phyloP scores from a whole-genome alignment of 345 rosid species.

The Linum tenue region DNA sequence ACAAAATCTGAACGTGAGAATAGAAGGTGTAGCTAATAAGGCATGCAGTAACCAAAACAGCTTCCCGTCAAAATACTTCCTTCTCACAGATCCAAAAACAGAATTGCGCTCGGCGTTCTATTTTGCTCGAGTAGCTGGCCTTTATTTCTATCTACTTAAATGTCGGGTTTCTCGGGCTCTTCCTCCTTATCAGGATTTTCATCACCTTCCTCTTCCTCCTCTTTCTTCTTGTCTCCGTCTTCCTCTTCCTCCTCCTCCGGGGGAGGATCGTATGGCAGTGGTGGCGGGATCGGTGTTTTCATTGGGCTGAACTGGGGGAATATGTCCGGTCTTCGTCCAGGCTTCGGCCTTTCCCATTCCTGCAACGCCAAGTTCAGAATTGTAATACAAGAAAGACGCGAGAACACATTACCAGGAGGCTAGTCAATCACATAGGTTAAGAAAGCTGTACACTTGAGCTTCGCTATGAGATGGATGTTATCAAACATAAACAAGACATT shows the following conservation, averaged over 20 bases:
- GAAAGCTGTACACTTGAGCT: too few species aligned
- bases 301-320: slow-evolving; percentile 70
- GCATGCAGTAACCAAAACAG: slow-evolving; percentile 1
- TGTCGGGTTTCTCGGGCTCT: slow-evolving; percentile 20
- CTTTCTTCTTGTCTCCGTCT: slow-evolving; percentile 45
- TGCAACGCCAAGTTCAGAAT: slow-evolving; percentile 15
- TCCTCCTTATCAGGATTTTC: slow-evolving; percentile 43
- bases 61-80: slow-evolving; percentile 5
- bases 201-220: slow-evolving; percentile 38
- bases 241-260: slow-evolving; percentile 69
- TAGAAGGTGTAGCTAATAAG: too few species aligned
- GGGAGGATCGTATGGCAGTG: slow-evolving; percentile 66
- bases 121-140: background rate
- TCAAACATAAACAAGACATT: too few species aligned
- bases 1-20: too few species aligned
- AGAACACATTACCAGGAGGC: too few species aligned
- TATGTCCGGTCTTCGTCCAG: slow-evolving; percentile 68
- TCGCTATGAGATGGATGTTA: too few species aligned
- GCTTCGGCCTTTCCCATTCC: slow-evolving; percentile 77
- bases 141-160: slow-evolving; percentile 18
- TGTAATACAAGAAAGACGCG: too few species aligned
- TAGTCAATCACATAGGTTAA: too few species aligned
- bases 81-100: background rate
- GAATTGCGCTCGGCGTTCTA: slow-evolving; percentile 8
- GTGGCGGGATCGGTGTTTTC: slow-evolving; percentile 73